Percentiles rank a stretch among this genome's conserved stretches.
Evolutionary conservation across 371 early-diverging fungal species (phyloP).

Genomic region (Mucor circinelloides): DNA sequence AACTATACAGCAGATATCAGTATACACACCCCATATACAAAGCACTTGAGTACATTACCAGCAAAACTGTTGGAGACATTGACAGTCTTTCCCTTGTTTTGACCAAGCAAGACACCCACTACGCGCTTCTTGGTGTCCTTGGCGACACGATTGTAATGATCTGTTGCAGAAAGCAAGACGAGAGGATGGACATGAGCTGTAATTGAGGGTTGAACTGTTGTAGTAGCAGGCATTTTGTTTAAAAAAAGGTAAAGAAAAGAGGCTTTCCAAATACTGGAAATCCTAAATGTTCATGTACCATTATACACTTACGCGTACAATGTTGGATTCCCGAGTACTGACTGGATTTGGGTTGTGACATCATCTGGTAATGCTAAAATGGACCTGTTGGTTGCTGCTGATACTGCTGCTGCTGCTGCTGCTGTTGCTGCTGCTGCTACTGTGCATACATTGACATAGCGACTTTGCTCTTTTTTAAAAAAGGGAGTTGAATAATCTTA

Average conservation of each 20-base stretch:
- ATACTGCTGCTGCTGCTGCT: neutral
- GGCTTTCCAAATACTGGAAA: neutral
- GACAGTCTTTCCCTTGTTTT: slow-evolving; percentile 83
- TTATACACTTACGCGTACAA: slow-evolving; percentile 2
- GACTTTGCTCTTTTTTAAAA: neutral
- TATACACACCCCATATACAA: neutral
- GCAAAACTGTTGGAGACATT: slow-evolving; percentile 99
- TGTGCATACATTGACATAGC: too few relatives aligned
- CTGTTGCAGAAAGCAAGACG: slow-evolving; percentile 97
- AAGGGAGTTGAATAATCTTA: neutral
- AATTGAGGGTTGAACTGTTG: slow-evolving; percentile 42
- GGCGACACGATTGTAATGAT: slow-evolving; percentile 99
- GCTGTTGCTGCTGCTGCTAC: neutral
- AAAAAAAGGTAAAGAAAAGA: slow-evolving; percentile 1
- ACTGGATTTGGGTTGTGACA: neutral
- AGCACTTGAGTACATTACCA: slow-evolving; percentile 60
- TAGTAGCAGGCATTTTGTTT: slow-evolving; percentile 41
- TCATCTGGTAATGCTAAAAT: neutral
- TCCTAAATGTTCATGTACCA: neutral
- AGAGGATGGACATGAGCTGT: slow-evolving; percentile 96
- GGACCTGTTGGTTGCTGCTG: neutral
- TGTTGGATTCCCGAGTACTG: neutral
- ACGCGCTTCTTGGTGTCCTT: slow-evolving; percentile 96
- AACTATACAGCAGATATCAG: slow-evolving; percentile 56
- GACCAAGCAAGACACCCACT: slow-evolving; percentile 99